phyloP scores from a whole-genome alignment of 169 alveolate genomes.

The Babesia ovata region DNA sequence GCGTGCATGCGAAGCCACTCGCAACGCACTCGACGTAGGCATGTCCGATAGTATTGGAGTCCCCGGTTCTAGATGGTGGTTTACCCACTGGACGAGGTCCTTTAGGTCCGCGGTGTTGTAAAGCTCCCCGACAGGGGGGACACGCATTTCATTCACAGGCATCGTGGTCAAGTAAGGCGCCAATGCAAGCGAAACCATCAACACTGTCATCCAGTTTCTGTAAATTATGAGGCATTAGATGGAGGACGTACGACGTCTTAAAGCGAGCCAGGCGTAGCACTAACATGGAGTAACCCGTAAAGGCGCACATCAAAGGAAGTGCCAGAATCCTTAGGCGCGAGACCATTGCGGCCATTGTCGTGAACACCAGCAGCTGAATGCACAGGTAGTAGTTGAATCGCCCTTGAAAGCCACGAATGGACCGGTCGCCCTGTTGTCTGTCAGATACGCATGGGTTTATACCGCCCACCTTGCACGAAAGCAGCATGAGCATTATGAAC shows the following conservation, averaged over 20 bases:
- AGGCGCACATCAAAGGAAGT: conserved; percentile 46
- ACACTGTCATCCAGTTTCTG: conserved; percentile 3
- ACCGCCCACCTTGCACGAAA: neutral
- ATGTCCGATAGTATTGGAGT: conserved; percentile 46
- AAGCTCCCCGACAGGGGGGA: conserved; percentile 44
- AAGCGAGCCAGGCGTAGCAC: conserved; percentile 7
- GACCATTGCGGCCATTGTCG: conserved; percentile 13
- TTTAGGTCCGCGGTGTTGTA: conserved; percentile 20
- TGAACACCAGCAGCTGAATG: conserved; percentile 10
- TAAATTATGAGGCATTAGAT: neutral
- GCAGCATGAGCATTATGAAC: neutral
- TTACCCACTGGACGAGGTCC: conserved; percentile 53
- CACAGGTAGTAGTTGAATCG: conserved; percentile 10
- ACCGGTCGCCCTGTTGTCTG: neutral
- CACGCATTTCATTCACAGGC: conserved; percentile 28
- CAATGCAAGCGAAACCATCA: conserved; percentile 10
- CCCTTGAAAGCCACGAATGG: neutral
- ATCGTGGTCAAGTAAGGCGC: conserved; percentile 19
- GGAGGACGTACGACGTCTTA: conserved; percentile 2
- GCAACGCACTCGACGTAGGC: conserved; percentile 57
- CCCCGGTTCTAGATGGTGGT: conserved; percentile 26
- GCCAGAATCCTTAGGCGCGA: conserved; percentile 52
- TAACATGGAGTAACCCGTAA: conserved; percentile 12
- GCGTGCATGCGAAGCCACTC: conserved; percentile 18
- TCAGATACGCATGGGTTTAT: neutral